phyloP scores from a whole-genome alignment of 257 asterid species.

The Jaltomata sinuosa region DNA sequence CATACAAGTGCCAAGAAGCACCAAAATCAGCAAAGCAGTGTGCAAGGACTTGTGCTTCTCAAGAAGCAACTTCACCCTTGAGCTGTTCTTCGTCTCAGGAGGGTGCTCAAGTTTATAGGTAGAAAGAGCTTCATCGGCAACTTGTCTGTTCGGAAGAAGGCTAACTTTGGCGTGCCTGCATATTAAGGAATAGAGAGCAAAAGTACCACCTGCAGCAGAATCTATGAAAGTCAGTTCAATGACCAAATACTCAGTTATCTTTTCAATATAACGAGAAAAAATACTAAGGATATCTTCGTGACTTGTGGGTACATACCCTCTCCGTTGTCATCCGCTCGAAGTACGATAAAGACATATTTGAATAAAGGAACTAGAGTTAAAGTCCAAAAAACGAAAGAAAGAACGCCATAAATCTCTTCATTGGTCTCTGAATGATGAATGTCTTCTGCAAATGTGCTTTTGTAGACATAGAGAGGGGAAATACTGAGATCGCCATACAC shows the following conservation, averaged over 20 bases:
- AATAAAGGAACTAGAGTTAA: conserved; percentile 81
- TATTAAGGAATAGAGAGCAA: conserved; percentile 87
- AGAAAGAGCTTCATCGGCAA: conserved; percentile 85
- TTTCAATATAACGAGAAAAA: neutral
- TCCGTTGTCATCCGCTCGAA: conserved; percentile 95
- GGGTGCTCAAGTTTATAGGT: conserved; percentile 78
- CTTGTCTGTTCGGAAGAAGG: conserved; percentile 83
- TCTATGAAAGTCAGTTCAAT: neutral
- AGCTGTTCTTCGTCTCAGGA: conserved; percentile 48
- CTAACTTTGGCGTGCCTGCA: conserved; percentile 97
- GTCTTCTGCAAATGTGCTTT: conserved; percentile 96
- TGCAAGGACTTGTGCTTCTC: conserved; percentile 84
- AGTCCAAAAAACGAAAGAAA: conserved; percentile 93
- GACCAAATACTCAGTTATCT: neutral
- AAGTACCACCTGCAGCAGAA: conserved; percentile 83
- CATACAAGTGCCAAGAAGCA: conserved; percentile 96
- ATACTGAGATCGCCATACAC: conserved; percentile 97
- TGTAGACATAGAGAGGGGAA: conserved; percentile 95
- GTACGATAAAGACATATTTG: conserved; percentile 84
- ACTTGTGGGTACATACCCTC: conserved; percentile 50
- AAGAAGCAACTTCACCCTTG: conserved; percentile 65
- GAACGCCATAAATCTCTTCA: conserved; percentile 90
- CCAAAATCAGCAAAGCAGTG: conserved; percentile 68
- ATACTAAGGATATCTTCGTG: neutral
- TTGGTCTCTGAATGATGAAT: conserved; percentile 90